Base-by-base conservation (phyloP, 2,329 filamentous ascomycete species). In the Microcyclosporella mali region DNA sequence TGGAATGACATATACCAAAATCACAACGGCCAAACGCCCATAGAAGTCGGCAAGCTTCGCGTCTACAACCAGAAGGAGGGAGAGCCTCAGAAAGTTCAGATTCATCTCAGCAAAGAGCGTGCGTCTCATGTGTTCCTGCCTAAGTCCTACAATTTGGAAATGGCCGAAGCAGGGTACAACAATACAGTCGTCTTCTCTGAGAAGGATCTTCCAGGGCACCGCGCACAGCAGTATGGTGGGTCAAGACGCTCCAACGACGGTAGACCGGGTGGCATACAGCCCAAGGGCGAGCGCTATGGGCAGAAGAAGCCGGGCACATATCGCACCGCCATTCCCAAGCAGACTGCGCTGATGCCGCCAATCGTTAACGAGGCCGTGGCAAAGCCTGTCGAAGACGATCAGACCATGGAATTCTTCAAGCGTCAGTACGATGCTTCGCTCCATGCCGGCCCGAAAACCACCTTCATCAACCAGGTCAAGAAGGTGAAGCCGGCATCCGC, bases 101-200 rank as follows among this genome's bases (percentile, higher is more conserved):
- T 82, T 68, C 76, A 88, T 49, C 73, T 95, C 33, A 71, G 75
- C 56, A 73, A 74, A 16, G 74, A 80, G 39, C 71, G 83, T 38
- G 71, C 77, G 6, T 74, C 80, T 50, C 88, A 94, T 61, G 76
- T 83, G 54, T 69, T 75, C 4, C 73, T 95, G n/a, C 88, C 89
- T 9, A 87, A 87, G 59, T 88, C 94, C 59, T 98, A 95, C 67
- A 78, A 87, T 53, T 70, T 97, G 45, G 81, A 88, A 35, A 74
- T 88, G 35, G 81, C 77, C 17, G 76, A 79, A 31, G 63, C 71
- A 32, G 68, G 77, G n/a, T 79, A 90, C 27, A 79, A 79, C 58
- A 95, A 95, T 66, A 92, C 88, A 15, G 94, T 85, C 62, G 73
- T 97, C 43, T 98, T 98, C 61, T 88, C 85, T 31, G 92, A 98